phyloP scores from a whole-genome alignment of 176 grass and related monocot species.

The Phyllostachys edulis region DNA sequence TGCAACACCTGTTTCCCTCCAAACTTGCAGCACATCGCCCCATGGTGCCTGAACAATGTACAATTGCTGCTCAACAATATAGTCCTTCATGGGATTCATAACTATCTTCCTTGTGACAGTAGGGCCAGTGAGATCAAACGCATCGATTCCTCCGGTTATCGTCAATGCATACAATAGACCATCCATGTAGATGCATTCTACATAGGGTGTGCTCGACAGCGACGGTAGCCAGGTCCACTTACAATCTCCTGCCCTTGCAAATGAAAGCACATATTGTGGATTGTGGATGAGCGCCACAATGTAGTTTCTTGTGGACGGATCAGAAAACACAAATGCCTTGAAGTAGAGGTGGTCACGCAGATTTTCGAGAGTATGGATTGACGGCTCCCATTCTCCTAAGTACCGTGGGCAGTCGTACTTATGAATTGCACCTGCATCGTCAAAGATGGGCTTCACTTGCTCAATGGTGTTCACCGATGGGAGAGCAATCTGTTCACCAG shows the following conservation, averaged over 20 bases:
- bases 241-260: not conserved
- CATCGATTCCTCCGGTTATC: too few relatives aligned
- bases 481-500: not conserved
- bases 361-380: not conserved
- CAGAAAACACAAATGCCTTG: not conserved
- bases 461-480: not conserved
- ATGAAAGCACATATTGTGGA: not conserved
- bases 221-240: not conserved
- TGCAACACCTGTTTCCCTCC: not conserved
- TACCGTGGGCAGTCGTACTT: not conserved
- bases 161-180: too few relatives aligned
- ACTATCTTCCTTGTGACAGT: too few relatives aligned
- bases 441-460: not conserved
- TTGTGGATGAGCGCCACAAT: not conserved
- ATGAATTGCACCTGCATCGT: not conserved
- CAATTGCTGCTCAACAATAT: too few relatives aligned
- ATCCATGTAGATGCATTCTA: not conserved
- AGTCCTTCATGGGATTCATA: too few relatives aligned
- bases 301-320: not conserved
- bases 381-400: too few relatives aligned
- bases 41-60: too few relatives aligned
- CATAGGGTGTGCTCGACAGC: not conserved
- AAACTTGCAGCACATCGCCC: not conserved
- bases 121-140: too few relatives aligned
- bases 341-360: not conserved